Conservation (phyloP, 139 green algal genomes). For the Chlamydomonas urium region DNA sequence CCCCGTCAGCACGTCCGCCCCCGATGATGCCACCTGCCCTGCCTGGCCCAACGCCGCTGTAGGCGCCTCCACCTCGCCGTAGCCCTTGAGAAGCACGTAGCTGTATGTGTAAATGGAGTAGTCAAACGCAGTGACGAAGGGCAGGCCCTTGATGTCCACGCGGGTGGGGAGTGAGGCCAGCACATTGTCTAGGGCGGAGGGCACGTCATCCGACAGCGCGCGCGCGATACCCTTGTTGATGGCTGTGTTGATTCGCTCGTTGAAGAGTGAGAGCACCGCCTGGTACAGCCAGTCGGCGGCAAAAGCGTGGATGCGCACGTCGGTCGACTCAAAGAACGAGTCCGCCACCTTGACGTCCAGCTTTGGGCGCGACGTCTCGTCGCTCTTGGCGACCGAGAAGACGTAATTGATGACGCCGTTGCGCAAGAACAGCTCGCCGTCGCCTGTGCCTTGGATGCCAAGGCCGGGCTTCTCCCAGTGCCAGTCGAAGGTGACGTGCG, state of each 20-base stretch:
- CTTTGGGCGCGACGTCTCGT: too few species aligned
- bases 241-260: conserved; percentile 22
- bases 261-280: conserved; percentile 39
- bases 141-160: conserved; percentile 35
- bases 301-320: conserved; percentile 28
- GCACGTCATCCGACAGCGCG: conserved; percentile 26
- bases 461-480: conserved; percentile 33
- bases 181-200: conserved; percentile 16
- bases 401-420: conserved; percentile 38
- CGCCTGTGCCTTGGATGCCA: conserved; percentile 16
- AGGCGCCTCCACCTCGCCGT: background rate
- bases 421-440: conserved; percentile 32
- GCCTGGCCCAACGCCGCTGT: background rate
- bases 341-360: conserved; percentile 19
- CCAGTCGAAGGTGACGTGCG: conserved; percentile 32
- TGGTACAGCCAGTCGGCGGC: conserved; percentile 47
- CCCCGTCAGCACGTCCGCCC: background rate
- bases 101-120: conserved; percentile 31
- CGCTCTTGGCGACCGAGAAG: conserved; percentile 21
- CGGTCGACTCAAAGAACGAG: conserved; percentile 28
- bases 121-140: conserved; percentile 33
- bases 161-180: conserved; percentile 31
- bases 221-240: conserved; percentile 19
- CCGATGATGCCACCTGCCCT: background rate
- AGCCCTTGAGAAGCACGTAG: conserved; percentile 43